Evolutionary conservation across 352 stramenopile genomes (phyloP).

Genomic region (Globisporangium iwayamae): DNA sequence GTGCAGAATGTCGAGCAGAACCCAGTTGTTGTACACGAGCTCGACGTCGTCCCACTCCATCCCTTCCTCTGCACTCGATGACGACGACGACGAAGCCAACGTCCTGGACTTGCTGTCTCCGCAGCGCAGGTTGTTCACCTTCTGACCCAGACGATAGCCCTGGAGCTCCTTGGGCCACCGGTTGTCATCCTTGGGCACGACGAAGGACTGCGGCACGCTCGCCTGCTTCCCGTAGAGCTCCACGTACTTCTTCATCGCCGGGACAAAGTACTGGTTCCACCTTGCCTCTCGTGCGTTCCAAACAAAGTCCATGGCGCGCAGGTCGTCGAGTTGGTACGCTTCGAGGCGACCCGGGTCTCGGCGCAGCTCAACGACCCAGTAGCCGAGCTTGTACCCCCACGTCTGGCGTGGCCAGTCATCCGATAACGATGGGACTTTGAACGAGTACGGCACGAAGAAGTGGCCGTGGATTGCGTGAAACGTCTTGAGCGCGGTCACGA

Average conservation of each 20-base stretch:
- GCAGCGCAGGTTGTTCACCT: conserved; percentile 42
- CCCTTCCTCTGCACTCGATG: conserved; percentile 1
- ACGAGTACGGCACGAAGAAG: conserved; percentile 32
- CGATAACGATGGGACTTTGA: conserved; percentile 21
- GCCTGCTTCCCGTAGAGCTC: conserved; percentile 22
- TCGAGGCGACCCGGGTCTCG: conserved; percentile 24
- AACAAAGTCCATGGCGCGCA: conserved; percentile 27
- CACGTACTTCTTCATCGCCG: conserved; percentile 28
- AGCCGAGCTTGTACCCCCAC: conserved; percentile 42
- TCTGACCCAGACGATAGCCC: conserved; percentile 39
- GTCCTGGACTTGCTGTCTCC: conserved; percentile 5
- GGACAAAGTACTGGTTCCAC: conserved; percentile 39
- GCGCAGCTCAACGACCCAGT: conserved; percentile 36
- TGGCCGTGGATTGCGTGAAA: conserved; percentile 24
- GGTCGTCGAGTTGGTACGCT: conserved; percentile 32
- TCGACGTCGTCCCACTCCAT: conserved; percentile 31
- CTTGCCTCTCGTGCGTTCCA: conserved; percentile 30
- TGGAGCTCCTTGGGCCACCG: conserved; percentile 25
- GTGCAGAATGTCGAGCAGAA: conserved; percentile 37
- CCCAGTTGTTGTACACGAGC: conserved; percentile 40
- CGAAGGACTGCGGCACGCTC: conserved; percentile 36
- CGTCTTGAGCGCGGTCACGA: conserved; percentile 24
- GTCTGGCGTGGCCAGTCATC: conserved; percentile 25
- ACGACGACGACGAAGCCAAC: not conserved
- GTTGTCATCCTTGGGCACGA: conserved; percentile 27